Conservation (phyloP, 306 rosid species). For the Hippophae tibetana region DNA sequence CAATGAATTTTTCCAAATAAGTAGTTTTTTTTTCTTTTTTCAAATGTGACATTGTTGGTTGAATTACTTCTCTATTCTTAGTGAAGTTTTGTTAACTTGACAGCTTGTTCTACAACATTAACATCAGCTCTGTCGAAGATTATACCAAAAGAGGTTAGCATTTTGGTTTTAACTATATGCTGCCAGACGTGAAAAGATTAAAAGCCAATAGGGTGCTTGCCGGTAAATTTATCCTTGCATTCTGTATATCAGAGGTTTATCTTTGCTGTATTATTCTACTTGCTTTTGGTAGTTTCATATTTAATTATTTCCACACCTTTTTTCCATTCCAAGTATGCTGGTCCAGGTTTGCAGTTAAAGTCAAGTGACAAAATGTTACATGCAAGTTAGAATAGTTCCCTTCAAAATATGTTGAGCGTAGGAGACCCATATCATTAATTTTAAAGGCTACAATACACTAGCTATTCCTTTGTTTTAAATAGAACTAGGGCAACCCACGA, state of each 20-base stretch:
- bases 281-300: no score
- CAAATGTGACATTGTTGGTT: conserved; percentile 1
- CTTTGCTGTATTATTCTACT: no score
- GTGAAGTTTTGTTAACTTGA: neutral
- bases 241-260: no score
- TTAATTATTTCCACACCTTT: no score
- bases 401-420: no score
- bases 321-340: no score
- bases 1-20: neutral
- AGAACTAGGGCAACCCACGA: conserved; percentile 6
- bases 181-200: neutral
- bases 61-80: conserved; percentile 11
- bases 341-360: no score
- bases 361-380: no score
- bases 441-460: no score
- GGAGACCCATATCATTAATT: no score
- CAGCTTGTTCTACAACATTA: conserved; percentile 90
- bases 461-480: neutral
- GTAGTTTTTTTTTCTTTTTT: neutral
- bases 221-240: neutral
- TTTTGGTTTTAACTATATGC: conserved; percentile 2
- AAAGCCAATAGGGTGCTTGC: neutral
- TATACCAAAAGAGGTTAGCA: conserved; percentile 67
- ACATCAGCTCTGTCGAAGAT: conserved; percentile 73
- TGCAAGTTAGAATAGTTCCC: no score